Percentiles rank a stretch among this genome's conserved stretches.
These are phyloP conservation scores for Pichia sp. DNA, from an alignment of 1,139 yeast genomes.

Conservation along the genomic window DNA sequence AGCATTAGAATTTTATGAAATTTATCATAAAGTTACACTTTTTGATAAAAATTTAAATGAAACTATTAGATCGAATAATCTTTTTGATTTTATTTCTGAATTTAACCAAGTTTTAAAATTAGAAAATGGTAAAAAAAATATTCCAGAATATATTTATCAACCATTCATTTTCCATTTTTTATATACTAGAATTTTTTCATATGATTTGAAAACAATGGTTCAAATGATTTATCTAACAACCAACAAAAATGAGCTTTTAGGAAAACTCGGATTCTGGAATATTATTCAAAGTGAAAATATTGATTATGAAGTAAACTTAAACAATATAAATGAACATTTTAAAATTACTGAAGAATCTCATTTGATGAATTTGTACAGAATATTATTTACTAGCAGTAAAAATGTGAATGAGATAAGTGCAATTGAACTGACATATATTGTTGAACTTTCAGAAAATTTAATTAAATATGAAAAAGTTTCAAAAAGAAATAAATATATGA, in stretches of 20 bases:
- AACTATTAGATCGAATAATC: neutral
- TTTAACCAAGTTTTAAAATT: neutral
- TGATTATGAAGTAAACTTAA: neutral
- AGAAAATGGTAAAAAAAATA: neutral
- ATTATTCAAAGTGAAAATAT: neutral
- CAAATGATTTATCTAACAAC: slow-evolving; percentile 8
- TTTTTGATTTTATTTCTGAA: neutral
- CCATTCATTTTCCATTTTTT: slow-evolving; percentile 9
- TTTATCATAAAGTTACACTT: slow-evolving; percentile 1
- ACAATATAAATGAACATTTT: neutral
- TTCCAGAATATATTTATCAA: slow-evolving; percentile 1
- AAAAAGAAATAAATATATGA: slow-evolving; percentile 5
- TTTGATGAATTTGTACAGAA: slow-evolving; percentile 3
- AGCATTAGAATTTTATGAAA: neutral
- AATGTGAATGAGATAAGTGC: slow-evolving; percentile 1
- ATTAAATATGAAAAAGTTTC: slow-evolving; percentile 1
- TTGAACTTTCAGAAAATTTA: slow-evolving; percentile 10
- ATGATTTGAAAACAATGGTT: slow-evolving; percentile 4
- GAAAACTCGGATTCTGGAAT: slow-evolving; percentile 12
- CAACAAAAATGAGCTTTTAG: slow-evolving; percentile 1
- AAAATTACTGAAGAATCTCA: neutral
- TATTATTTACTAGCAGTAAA: slow-evolving; percentile 5
- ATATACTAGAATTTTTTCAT: slow-evolving; percentile 4
- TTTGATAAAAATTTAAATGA: neutral
- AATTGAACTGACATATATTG: slow-evolving; percentile 8